A percentile compares a stretch with the other conserved stretches of the same genome.
Conservation (phyloP, 768 basidiomycete species). For the Tephrocybe rancida region DNA sequence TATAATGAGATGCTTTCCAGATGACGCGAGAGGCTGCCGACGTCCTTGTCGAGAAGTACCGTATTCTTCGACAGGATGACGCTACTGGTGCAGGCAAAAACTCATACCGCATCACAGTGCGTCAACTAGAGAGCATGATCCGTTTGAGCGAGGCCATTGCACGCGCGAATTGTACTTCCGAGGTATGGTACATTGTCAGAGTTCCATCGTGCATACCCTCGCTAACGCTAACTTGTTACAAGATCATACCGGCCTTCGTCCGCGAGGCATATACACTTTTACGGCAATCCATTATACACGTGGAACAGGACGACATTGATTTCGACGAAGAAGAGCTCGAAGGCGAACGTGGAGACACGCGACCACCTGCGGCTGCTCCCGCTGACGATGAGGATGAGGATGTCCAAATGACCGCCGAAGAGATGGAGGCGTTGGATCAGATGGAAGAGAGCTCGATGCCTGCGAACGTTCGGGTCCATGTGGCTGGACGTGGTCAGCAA, state of each 20-base stretch:
- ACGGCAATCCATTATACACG: slow-evolving; percentile 97
- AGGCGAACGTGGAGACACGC: slow-evolving; percentile 49
- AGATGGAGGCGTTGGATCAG: slow-evolving; percentile 54
- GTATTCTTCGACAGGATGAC: slow-evolving; percentile 90
- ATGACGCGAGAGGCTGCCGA: slow-evolving; percentile 92
- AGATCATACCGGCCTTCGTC: slow-evolving; percentile 95
- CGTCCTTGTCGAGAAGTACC: slow-evolving; percentile 93
- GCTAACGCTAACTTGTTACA: neutral
- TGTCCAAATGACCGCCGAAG: slow-evolving; percentile 65
- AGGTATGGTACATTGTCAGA: slow-evolving; percentile 47
- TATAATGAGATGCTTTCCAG: slow-evolving; percentile 40
- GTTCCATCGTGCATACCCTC: neutral
- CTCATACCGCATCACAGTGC: slow-evolving; percentile 96
- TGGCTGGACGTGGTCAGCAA: slow-evolving; percentile 29
- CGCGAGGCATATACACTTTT: slow-evolving; percentile 94
- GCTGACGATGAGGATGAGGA: slow-evolving; percentile 43
- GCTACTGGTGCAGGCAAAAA: slow-evolving; percentile 85
- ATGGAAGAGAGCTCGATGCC: slow-evolving; percentile 52
- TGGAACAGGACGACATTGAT: slow-evolving; percentile 98
- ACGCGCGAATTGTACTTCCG: slow-evolving; percentile 93
- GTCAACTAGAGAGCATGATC: slow-evolving; percentile 98
- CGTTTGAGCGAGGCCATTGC: slow-evolving; percentile 97
- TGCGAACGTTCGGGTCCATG: slow-evolving; percentile 30
- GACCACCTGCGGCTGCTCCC: slow-evolving; percentile 29
- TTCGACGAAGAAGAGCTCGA: slow-evolving; percentile 90